A percentile compares a stretch with the other conserved stretches of the same genome.
Conservation (phyloP, 306 rosid genomes). For the Mucuna pruriens region DNA sequence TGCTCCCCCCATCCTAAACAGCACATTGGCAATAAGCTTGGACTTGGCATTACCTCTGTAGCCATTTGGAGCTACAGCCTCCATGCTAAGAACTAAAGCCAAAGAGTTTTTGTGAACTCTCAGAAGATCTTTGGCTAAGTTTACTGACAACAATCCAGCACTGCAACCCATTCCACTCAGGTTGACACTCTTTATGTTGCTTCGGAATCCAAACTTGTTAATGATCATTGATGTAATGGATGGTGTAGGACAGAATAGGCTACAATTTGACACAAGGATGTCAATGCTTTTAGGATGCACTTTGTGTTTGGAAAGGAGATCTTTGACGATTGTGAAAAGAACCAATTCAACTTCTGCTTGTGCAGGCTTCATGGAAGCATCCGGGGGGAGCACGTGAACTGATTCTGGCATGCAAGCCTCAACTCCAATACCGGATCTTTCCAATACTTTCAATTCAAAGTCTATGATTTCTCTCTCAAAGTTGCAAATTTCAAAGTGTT, state of each 20-base stretch:
- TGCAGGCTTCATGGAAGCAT: conserved; percentile 24
- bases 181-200: conserved; percentile 60
- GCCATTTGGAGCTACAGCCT: conserved; percentile 63
- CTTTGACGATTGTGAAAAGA: conserved; percentile 55
- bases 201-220: conserved; percentile 70
- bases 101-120: conserved; percentile 61
- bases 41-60: conserved; percentile 60
- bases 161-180: conserved; percentile 85
- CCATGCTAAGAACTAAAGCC: conserved; percentile 75
- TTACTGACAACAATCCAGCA: conserved; percentile 68
- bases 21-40: conserved; percentile 60
- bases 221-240: conserved; percentile 70
- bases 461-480: conserved; percentile 39
- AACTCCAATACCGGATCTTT: conserved; percentile 69
- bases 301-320: conserved; percentile 58
- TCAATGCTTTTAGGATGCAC: conserved; percentile 68
- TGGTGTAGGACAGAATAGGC: conserved; percentile 75
- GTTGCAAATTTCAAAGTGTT: conserved; percentile 35
- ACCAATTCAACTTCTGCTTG: conserved; percentile 56
- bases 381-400: conserved; percentile 55
- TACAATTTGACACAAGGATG: conserved; percentile 76
- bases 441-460: conserved; percentile 53
- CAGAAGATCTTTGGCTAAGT: conserved; percentile 65
- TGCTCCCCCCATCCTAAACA: conserved; percentile 82
- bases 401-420: conserved; percentile 65